phyloP scores from a whole-genome alignment of 441 rosid genomes.

The Manihot esculenta region DNA sequence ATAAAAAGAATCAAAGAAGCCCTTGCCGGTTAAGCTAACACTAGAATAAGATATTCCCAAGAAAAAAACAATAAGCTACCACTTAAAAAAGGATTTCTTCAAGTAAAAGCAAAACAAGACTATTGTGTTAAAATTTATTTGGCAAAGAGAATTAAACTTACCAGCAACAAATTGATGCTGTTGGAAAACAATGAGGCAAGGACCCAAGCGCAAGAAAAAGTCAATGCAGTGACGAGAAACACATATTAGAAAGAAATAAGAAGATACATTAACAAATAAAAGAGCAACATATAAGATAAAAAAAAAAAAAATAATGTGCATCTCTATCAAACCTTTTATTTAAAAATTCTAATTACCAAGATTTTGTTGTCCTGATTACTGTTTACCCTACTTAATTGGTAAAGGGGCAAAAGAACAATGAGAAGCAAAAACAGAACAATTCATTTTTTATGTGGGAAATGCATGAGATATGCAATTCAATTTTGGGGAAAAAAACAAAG shows the following conservation, averaged over 20 bases:
- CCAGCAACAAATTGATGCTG: constrained; percentile 99
- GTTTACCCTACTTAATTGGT: neutral
- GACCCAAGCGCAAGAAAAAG: constrained; percentile 16
- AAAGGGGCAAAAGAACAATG: neutral
- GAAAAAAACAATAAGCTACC: neutral
- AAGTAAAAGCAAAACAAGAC: neutral
- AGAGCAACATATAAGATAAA: neutral
- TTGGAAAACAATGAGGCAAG: constrained; percentile 33
- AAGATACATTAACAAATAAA: constrained; percentile 12
- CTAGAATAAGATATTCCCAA: neutral
- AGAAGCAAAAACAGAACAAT: neutral
- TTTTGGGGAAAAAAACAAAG: neutral
- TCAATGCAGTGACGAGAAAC: constrained; percentile 31
- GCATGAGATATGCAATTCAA: neutral
- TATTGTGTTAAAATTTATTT: constrained; percentile 1
- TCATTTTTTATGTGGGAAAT: neutral
- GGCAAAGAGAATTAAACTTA: constrained; percentile 38
- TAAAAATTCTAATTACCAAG: neutral
- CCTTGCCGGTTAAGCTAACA: neutral
- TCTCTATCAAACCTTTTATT: constrained; percentile 11
- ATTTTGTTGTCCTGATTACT: neutral
- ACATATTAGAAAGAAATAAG: constrained; percentile 23
- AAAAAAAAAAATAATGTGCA: neutral
- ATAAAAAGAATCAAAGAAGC: neutral
- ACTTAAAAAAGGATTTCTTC: neutral